Percentiles rank a stretch among this genome's conserved stretches.
phyloP scores from a whole-genome alignment of 2,329 filamentous ascomycete species.

The Penicillium sp. region DNA sequence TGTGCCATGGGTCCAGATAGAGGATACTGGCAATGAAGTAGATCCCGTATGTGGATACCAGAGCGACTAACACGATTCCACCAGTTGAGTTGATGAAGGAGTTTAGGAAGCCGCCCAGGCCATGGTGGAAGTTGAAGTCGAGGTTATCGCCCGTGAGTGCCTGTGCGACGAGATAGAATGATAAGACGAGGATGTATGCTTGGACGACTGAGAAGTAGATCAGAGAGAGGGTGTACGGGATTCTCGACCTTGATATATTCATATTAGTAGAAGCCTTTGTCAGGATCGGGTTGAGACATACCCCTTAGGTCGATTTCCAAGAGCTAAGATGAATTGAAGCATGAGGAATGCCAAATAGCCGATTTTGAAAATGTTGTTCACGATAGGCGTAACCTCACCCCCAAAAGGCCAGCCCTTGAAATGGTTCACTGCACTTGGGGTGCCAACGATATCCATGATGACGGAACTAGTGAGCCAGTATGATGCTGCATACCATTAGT shows the following conservation, averaged over 20 bases:
- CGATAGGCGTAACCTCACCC: conserved; percentile 71
- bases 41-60: conserved; percentile 86
- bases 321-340: conserved; percentile 87
- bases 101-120: conserved; percentile 58
- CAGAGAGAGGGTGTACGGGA: conserved; percentile 84
- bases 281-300: neutral
- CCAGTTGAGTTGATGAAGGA: conserved; percentile 72
- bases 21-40: conserved; percentile 93
- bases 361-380: conserved; percentile 86
- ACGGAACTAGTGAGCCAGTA: conserved; percentile 96
- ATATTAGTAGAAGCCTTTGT: neutral
- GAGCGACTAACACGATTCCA: conserved; percentile 82
- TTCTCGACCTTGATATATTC: conserved; percentile 55
- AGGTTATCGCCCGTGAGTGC: conserved; percentile 63
- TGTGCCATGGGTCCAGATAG: conserved; percentile 97
- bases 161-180: conserved; percentile 72
- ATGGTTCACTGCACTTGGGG: conserved; percentile 50
- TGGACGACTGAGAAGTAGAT: conserved; percentile 79
- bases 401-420: conserved; percentile 82
- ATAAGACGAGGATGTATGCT: conserved; percentile 26
- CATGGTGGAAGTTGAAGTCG: conserved; percentile 61
- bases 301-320: conserved; percentile 92
- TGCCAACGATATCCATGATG: conserved; percentile 92
- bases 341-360: conserved; percentile 83
- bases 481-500: conserved; percentile 57